phyloP scores from a whole-genome alignment of 495 filamentous ascomycete species.

The Oleoguttula mirabilis region DNA sequence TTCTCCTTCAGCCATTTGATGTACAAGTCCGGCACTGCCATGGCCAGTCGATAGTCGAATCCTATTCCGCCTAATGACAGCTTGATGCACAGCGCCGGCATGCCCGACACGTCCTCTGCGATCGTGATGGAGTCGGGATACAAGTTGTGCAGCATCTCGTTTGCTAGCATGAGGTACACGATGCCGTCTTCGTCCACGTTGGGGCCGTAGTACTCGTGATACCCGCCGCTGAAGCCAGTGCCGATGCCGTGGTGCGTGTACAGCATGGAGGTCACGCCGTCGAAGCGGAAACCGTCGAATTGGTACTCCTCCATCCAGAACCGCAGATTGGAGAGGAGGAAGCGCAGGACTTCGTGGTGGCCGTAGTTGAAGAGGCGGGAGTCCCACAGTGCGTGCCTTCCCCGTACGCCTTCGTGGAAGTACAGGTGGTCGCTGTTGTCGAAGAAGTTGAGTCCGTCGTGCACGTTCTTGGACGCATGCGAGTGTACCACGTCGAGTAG shows the following conservation, averaged over 20 bases:
- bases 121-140: slow-evolving; percentile 83
- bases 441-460: slow-evolving; percentile 88
- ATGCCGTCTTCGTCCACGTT: slow-evolving; percentile 91
- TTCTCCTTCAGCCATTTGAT: slow-evolving; percentile 97
- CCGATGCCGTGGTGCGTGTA: slow-evolving; percentile 95
- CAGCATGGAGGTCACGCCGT: slow-evolving; percentile 96
- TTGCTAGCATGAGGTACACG: slow-evolving; percentile 91
- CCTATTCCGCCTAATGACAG: slow-evolving; percentile 80
- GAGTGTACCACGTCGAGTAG: slow-evolving; percentile 95
- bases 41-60: slow-evolving; percentile 94
- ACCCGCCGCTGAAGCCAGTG: slow-evolving; percentile 95
- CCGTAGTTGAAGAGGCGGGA: slow-evolving; percentile 96
- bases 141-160: slow-evolving; percentile 84
- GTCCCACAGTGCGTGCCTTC: slow-evolving; percentile 87
- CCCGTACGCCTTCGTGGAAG: slow-evolving; percentile 77
- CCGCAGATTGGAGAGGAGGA: slow-evolving; percentile 85
- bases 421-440: slow-evolving; percentile 91
- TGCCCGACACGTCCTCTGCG: slow-evolving; percentile 94
- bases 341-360: slow-evolving; percentile 83
- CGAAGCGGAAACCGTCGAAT: slow-evolving; percentile 96
- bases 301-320: slow-evolving; percentile 99
- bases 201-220: slow-evolving; percentile 94
- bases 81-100: slow-evolving; percentile 85
- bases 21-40: slow-evolving; percentile 98
- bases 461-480: slow-evolving; percentile 92